Percentiles rank a stretch among this genome's conserved stretches.
Conservation (phyloP, 257 asterid genomes). For the Echites panduratus region DNA sequence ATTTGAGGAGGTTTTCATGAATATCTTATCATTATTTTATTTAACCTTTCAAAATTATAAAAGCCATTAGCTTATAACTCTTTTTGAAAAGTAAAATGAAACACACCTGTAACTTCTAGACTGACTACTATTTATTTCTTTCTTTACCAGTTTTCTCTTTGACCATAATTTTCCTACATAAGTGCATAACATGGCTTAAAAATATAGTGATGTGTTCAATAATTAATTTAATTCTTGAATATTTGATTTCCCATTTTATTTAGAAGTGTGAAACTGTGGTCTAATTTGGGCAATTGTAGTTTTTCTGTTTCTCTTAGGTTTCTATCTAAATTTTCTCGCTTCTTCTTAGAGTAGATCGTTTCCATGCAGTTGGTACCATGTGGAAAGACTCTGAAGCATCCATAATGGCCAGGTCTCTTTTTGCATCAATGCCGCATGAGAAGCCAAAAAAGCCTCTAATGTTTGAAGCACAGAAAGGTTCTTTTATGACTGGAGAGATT, state of each 20-base stretch:
- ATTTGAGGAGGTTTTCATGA: not conserved
- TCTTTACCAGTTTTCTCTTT: not conserved
- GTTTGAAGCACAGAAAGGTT: constrained; percentile 47
- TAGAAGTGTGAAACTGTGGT: not conserved
- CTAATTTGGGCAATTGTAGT: not conserved
- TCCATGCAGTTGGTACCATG: constrained; percentile 82
- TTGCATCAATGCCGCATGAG: constrained; percentile 69
- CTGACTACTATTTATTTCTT: not conserved
- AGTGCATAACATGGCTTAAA: not conserved
- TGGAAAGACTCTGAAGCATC: constrained; percentile 86
- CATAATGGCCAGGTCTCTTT: constrained; percentile 84
- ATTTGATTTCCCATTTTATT: not conserved
- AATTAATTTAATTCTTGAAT: not conserved
- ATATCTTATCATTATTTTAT: not conserved
- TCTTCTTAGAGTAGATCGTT: constrained; percentile 73
- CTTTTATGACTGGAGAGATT: constrained; percentile 51
- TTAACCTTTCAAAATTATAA: not conserved
- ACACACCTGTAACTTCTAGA: not conserved
- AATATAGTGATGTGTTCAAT: not conserved
- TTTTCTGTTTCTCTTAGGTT: constrained; percentile 21
- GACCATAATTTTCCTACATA: not conserved
- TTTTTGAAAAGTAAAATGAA: constrained; percentile 2
- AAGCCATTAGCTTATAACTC: not conserved
- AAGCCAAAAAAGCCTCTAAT: constrained; percentile 44
- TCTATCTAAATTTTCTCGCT: constrained; percentile 22